Conservation (phyloP, 345 rosid genomes). For the Lepidium sativum region DNA sequence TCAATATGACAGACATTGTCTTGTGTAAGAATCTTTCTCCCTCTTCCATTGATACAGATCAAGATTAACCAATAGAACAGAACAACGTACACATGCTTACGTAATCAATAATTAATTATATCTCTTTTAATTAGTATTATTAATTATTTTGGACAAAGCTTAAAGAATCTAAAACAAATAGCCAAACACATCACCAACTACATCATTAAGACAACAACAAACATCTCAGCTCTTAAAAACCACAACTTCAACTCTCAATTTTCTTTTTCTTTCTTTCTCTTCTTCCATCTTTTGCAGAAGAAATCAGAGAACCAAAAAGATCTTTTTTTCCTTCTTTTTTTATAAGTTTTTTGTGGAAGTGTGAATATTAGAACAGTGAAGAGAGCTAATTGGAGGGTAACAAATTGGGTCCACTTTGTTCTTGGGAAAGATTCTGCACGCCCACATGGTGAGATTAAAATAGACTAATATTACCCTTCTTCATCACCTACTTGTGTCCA, state of each 20-base stretch:
- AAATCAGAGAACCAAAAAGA: constrained; percentile 14
- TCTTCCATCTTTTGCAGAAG: constrained; percentile 5
- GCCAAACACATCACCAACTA: constrained; percentile 23
- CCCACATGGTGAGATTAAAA: constrained; percentile 31
- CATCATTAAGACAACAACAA: constrained; percentile 25
- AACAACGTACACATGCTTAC: constrained; percentile 24
- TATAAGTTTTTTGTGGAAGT: neutral
- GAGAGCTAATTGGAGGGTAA: constrained; percentile 25
- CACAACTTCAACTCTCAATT: neutral
- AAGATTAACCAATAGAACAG: constrained; percentile 21
- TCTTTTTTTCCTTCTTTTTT: neutral
- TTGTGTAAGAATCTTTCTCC: constrained; percentile 31
- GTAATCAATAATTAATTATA: constrained; percentile 20
- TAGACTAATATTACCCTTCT: constrained; percentile 21
- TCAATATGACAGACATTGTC: constrained; percentile 30
- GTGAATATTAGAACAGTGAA: constrained; percentile 15
- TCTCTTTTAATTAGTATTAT: neutral
- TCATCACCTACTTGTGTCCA: constrained; percentile 28
- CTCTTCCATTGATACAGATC: constrained; percentile 15
- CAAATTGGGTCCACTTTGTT: constrained; percentile 31
- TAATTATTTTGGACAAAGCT: neutral
- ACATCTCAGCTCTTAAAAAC: constrained; percentile 2
- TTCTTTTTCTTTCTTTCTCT: neutral
- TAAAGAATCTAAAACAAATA: constrained; percentile 15
- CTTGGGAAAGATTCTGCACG: constrained; percentile 36